A percentile compares a stretch with the other conserved stretches of the same genome.
Conservation (phyloP, 371 early-diverging fungal genomes). For the Apophysomyces elegans region DNA sequence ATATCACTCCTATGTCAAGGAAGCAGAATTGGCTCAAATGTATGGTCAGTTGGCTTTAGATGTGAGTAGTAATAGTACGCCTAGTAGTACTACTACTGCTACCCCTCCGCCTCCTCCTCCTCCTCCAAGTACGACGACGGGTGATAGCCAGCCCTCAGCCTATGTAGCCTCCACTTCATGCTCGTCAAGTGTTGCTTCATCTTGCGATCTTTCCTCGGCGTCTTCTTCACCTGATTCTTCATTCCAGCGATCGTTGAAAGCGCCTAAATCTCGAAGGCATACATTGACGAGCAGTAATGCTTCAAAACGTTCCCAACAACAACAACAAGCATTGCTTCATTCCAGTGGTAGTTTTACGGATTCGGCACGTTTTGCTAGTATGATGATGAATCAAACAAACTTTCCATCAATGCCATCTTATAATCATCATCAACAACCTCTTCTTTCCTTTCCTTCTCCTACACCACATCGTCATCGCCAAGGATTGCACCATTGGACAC, state of each 20-base stretch:
- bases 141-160: not conserved
- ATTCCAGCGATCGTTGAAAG: constrained; percentile 20
- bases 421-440: constrained; percentile 23
- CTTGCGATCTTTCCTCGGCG: constrained; percentile 25
- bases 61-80: not conserved
- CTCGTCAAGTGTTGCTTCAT: not conserved
- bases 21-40: constrained; percentile 33
- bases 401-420: constrained; percentile 17
- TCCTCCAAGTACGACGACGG: too few relatives aligned
- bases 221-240: constrained; percentile 26
- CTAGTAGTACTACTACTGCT: too few relatives aligned
- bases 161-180: not conserved
- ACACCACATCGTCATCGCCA: constrained; percentile 16
- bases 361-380: constrained; percentile 20
- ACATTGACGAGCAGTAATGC: not conserved
- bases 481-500: constrained; percentile 23
- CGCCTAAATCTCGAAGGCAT: constrained; percentile 11
- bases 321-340: constrained; percentile 14
- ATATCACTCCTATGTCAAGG: constrained; percentile 31
- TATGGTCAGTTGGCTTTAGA: constrained; percentile 30
- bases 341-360: constrained; percentile 27
- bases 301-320: constrained; percentile 2
- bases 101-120: too few relatives aligned
- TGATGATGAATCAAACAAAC: constrained; percentile 20
- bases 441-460: not conserved